phyloP scores from a whole-genome alignment of 176 grass and related monocot species.

The Cenchrus fungigraminus region DNA sequence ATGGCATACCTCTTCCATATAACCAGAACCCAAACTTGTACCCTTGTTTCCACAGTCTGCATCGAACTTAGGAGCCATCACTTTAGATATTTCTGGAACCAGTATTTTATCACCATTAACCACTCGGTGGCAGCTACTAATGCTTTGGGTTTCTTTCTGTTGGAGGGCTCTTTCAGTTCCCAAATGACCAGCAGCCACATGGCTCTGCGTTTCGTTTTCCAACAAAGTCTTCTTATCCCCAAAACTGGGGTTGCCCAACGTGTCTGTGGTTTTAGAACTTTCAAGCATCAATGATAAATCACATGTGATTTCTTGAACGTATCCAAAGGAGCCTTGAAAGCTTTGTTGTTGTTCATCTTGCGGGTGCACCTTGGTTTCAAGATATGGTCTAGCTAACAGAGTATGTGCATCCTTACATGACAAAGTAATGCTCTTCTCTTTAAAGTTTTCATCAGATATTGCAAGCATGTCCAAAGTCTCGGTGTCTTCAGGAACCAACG shows the following conservation, averaged over 20 bases:
- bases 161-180: conserved; percentile 32
- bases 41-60: not conserved
- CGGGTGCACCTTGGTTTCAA: conserved; percentile 35
- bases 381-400: conserved; percentile 35
- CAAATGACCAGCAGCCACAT: conserved; percentile 36
- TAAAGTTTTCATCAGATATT: conserved; percentile 35
- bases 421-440: conserved; percentile 25
- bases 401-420: conserved; percentile 32
- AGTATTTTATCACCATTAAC: conserved; percentile 33
- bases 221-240: not conserved
- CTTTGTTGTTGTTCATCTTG: conserved; percentile 33
- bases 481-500: conserved; percentile 21
- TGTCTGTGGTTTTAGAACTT: conserved; percentile 22
- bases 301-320: conserved; percentile 23
- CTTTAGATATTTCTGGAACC: conserved; percentile 28
- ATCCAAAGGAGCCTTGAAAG: conserved; percentile 34
- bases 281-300: conserved; percentile 30
- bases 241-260: conserved; percentile 1
- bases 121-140: conserved; percentile 17
- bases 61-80: not conserved
- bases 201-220: conserved; percentile 18
- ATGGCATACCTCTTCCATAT: not conserved
- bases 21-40: conserved; percentile 8
- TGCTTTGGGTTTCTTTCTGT: conserved; percentile 26
- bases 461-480: conserved; percentile 13